phyloP scores from a whole-genome alignment of 2,329 filamentous ascomycete genomes.

The Pestalotiopsis sp. region DNA sequence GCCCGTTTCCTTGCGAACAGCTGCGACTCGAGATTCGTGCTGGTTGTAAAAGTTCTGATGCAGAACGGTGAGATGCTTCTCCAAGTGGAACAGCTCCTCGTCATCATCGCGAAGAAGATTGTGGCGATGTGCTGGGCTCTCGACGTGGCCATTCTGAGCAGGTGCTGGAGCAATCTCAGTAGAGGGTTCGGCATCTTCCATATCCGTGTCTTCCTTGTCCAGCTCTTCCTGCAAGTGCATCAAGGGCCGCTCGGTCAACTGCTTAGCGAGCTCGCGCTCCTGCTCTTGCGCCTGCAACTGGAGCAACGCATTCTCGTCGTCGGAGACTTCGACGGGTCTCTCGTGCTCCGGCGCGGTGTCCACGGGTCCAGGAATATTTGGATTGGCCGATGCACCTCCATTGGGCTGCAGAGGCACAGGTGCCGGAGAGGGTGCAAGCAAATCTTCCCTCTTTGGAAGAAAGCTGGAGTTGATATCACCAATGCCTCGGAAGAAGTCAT shows the following conservation, averaged over 20 bases:
- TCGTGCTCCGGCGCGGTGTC: conserved; percentile 22
- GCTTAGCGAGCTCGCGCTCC: conserved; percentile 83
- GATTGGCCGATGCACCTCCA: conserved; percentile 17
- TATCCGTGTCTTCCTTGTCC: conserved; percentile 79
- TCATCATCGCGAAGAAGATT: conserved; percentile 89
- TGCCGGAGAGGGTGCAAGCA: conserved; percentile 32
- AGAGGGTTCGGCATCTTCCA: conserved; percentile 30
- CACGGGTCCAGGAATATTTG: conserved; percentile 13
- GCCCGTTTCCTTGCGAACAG: conserved; percentile 41
- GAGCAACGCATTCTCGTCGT: conserved; percentile 48
- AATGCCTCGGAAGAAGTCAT: conserved; percentile 97
- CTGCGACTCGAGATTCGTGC: conserved; percentile 67
- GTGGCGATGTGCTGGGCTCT: conserved; percentile 55
- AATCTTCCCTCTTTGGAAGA: conserved; percentile 74
- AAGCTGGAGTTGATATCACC: conserved; percentile 99
- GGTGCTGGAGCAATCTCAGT: conserved; percentile 22
- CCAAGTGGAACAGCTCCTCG: conserved; percentile 75
- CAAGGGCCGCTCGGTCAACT: conserved; percentile 85
- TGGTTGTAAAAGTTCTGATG: conserved; percentile 82
- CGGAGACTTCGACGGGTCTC: conserved; percentile 21
- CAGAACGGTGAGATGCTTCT: conserved; percentile 74
- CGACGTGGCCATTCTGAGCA: conserved; percentile 28
- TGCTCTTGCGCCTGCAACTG: conserved; percentile 83
- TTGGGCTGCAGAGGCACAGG: conserved; percentile 19
- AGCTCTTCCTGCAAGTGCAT: conserved; percentile 91